Percentiles rank a stretch among this genome's conserved stretches.
Evolutionary conservation across 768 basidiomycete species (phyloP).

Genomic region (Pleurotus eryngii): DNA sequence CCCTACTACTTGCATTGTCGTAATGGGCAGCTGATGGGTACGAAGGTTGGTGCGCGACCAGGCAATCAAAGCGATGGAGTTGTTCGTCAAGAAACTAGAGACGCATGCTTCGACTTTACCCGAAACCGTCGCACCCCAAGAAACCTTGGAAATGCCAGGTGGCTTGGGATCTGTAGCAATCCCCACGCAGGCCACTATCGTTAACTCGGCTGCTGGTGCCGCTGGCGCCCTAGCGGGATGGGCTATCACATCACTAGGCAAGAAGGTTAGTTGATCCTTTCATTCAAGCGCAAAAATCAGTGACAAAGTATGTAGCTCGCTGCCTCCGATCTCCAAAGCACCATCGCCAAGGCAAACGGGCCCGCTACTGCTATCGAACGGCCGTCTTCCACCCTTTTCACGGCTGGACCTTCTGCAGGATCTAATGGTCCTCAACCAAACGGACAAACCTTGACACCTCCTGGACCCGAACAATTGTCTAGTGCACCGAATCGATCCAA

Average conservation of each 20-base stretch:
- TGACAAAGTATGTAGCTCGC: conserved; percentile 49
- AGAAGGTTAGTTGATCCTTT: conserved; percentile 49
- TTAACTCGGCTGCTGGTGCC: conserved; percentile 86
- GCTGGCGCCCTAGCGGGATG: conserved; percentile 92
- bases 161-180: conserved; percentile 24
- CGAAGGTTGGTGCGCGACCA: conserved; percentile 88
- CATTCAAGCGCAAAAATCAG: background rate
- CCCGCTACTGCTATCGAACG: conserved; percentile 27
- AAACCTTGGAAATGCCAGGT: conserved; percentile 25
- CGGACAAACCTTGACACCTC: conserved; percentile 59
- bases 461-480: conserved; percentile 49
- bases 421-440: conserved; percentile 81
- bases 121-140: conserved; percentile 30
- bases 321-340: conserved; percentile 67
- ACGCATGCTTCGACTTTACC: conserved; percentile 74
- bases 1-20: background rate
- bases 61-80: conserved; percentile 88
- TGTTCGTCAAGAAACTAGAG: conserved; percentile 84
- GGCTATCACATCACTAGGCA: conserved; percentile 90
- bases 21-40: background rate
- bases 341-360: conserved; percentile 39
- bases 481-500: conserved; percentile 38
- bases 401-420: conserved; percentile 80
- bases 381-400: conserved; percentile 51
- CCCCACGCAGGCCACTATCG: conserved; percentile 50